Base-by-base conservation (phyloP, 208 protist genomes). In the Trichomonas gallinae region DNA sequence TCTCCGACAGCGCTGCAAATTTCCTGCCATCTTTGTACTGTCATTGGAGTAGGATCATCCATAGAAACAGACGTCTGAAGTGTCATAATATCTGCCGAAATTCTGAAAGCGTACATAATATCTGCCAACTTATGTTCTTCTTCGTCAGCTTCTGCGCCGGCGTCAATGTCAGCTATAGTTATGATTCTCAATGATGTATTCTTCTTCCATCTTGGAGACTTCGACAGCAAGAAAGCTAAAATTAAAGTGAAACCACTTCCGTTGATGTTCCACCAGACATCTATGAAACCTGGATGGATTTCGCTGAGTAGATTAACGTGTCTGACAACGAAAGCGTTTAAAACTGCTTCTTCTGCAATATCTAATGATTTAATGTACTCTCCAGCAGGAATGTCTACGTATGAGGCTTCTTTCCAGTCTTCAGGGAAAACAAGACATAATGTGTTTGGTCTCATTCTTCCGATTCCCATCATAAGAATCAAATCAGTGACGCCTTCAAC, bases 191-290 rank as follows among this genome's bases (percentile, higher is more conserved):
- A 58, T 17, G 31, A 26, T 15, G 44, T 26, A 31, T 48, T 89
- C 10, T 93, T 93, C 38, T 96, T 96, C 96, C 96, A 96, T 48
- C 3, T 89, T 49, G 42, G 40, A 96, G 48, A 26, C 97, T 98
- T 40, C 44, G 85, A 96, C 2, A 97, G 44, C 1, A 97, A 46
- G 51, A 96, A 97, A 44, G 82, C 34, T 6, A 97, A n/a, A 36
- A 97, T 23, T 2, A 97, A 42, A 44, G 96, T 93, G 1, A 97
- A 83, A 31, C 96, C 96, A 44, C 96, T 85, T 46, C 96, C 96
- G 63, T 97, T 85, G 31, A 81, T 91, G 21, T 96, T 21, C 96
- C 96, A 97, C 96, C 96, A 97, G 23, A 97, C 96, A 63, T 97
- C 96, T 31, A 97, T 93, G 38, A 26, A 40, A 6, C 44, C 44